Evolutionary conservation across 2,329 filamentous ascomycete genomes (phyloP).

Genomic region (Epichloe gansuensis): DNA sequence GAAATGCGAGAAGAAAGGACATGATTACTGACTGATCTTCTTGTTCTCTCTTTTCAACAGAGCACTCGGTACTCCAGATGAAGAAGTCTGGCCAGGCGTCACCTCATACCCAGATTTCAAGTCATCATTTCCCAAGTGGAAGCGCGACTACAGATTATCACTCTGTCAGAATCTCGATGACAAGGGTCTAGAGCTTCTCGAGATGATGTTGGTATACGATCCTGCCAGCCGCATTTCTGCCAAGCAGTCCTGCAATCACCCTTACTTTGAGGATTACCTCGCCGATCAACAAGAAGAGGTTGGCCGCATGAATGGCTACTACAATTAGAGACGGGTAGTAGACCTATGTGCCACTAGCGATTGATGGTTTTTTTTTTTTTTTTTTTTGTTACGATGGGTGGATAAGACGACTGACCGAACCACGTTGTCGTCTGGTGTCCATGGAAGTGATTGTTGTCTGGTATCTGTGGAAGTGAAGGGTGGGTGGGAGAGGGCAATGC

Average conservation of each 20-base stretch:
- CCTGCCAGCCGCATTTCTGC: constrained; percentile 78
- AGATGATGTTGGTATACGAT: constrained; percentile 71
- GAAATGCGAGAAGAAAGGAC: not conserved
- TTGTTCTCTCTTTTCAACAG: constrained; percentile 23
- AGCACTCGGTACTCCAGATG: constrained; percentile 70
- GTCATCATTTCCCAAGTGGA: constrained; percentile 83
- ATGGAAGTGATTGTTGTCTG: not conserved
- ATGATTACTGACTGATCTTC: not conserved
- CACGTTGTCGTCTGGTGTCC: too few species aligned
- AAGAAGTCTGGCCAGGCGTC: constrained; percentile 77
- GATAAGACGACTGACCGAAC: not conserved
- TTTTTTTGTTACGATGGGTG: not conserved
- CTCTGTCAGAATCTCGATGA: constrained; percentile 66
- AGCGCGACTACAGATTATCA: constrained; percentile 51
- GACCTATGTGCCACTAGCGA: constrained; percentile 13
- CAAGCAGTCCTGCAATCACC: constrained; percentile 74
- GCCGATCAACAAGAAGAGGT: constrained; percentile 17
- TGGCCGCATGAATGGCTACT: constrained; percentile 23
- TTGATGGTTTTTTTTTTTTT: constrained; percentile 4
- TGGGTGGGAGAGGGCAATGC: not conserved
- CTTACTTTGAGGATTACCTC: constrained; percentile 54
- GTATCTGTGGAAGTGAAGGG: not conserved
- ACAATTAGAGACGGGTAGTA: constrained; percentile 20
- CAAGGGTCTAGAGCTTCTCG: constrained; percentile 53
- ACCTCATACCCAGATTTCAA: constrained; percentile 96